Percentiles rank a stretch among this genome's conserved stretches.
phyloP scores from a whole-genome alignment of 257 asterid species.

The Mitragyna speciosa region DNA sequence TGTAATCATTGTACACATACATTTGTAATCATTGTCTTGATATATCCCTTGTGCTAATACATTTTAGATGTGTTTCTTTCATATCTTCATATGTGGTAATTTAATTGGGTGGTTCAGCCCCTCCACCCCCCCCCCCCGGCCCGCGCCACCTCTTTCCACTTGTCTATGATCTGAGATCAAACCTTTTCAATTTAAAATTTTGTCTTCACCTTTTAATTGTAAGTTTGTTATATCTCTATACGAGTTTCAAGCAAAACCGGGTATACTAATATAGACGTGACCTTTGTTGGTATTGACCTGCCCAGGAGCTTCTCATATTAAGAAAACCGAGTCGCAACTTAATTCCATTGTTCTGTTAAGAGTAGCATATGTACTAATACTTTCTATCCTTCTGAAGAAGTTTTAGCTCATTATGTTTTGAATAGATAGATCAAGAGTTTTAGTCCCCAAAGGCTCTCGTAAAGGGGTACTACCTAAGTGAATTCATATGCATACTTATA shows the following conservation, averaged over 20 bases:
- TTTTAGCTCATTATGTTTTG: background rate
- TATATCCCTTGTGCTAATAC: background rate
- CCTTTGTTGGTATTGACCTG: background rate
- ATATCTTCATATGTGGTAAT: background rate
- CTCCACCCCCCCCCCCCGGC: background rate
- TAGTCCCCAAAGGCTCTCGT: background rate
- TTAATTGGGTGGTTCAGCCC: background rate
- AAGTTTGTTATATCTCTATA: background rate
- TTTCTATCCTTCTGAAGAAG: background rate
- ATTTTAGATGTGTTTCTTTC: background rate
- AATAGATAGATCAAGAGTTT: background rate
- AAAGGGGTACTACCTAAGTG: background rate
- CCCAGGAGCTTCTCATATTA: background rate
- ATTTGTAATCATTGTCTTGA: background rate
- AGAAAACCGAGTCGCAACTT: background rate
- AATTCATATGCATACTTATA: background rate
- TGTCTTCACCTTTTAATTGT: background rate
- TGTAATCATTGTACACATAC: background rate
- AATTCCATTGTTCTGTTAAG: background rate
- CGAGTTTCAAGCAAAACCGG: background rate
- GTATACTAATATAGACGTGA: background rate
- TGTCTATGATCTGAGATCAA: background rate
- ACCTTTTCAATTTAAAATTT: background rate
- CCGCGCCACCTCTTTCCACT: background rate
- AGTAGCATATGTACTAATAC: background rate